These are phyloP conservation scores for Suillus paluster DNA, from an alignment of 768 basidiomycete species.

Conservation along the genomic window DNA sequence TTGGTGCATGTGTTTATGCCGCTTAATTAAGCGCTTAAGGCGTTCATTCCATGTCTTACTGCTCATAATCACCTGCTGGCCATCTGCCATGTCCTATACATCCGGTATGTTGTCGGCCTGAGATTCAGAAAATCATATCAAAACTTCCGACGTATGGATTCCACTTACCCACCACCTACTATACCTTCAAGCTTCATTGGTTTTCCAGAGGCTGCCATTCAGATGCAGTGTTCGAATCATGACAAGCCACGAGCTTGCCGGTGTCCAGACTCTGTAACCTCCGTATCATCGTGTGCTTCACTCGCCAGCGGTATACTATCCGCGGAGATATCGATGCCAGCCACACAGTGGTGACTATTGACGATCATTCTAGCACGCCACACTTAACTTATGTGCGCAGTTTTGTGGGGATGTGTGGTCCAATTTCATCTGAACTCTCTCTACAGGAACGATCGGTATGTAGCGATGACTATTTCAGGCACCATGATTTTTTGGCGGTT, in stretches of 20 bases:
- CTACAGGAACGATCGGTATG: not conserved
- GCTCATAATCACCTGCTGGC: not conserved
- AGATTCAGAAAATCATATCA: not conserved
- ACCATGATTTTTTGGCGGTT: not conserved
- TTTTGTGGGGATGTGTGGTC: not conserved
- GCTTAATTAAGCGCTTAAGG: too few species aligned
- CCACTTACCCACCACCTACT: not conserved
- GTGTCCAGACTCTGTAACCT: not conserved
- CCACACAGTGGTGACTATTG: not conserved
- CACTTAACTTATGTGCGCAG: not conserved
- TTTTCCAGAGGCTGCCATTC: not conserved
- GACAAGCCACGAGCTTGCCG: not conserved
- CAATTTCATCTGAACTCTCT: not conserved
- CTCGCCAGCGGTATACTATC: not conserved
- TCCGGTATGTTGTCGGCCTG: not conserved
- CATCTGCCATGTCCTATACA: not conserved
- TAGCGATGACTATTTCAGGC: not conserved
- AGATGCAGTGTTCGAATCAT: not conserved
- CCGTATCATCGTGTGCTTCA: not conserved
- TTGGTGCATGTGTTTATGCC: not conserved
- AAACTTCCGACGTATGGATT: not conserved
- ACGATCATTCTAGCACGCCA: not conserved
- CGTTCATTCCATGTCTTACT: too few species aligned
- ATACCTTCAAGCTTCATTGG: not conserved
- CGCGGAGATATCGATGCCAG: not conserved